Percentiles rank a stretch among this genome's conserved stretches.
Conservation (phyloP, 768 basidiomycete genomes). For the Floccularia luteovirens region DNA sequence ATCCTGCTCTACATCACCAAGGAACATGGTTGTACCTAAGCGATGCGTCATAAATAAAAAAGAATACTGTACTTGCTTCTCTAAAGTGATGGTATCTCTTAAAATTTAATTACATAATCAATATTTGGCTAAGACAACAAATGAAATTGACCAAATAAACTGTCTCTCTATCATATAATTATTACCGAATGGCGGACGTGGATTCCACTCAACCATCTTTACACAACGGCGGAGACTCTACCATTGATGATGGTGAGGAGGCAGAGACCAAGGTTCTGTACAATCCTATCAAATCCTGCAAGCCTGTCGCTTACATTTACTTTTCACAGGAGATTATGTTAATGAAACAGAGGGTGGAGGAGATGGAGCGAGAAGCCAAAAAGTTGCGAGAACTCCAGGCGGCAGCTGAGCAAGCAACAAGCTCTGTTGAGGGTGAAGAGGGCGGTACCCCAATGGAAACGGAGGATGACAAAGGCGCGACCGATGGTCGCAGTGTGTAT, state of each 20-base stretch:
- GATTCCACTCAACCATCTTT: constrained; percentile 34
- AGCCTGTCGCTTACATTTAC: constrained; percentile 7
- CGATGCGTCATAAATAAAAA: no score
- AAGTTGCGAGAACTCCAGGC: constrained; percentile 85
- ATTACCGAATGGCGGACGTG: constrained; percentile 39
- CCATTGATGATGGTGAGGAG: constrained; percentile 55
- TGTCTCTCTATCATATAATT: constrained; percentile 10
- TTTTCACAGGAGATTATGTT: constrained; percentile 69
- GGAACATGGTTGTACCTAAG: no score
- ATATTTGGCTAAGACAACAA: constrained; percentile 7
- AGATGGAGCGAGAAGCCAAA: constrained; percentile 89
- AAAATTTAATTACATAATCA: no score
- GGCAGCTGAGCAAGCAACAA: constrained; percentile 54
- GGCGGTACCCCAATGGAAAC: constrained; percentile 54
- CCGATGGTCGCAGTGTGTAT: constrained; percentile 86
- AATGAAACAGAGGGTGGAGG: constrained; percentile 89
- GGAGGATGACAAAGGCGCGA: constrained; percentile 77
- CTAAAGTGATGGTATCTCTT: no score
- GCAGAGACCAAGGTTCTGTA: constrained; percentile 49
- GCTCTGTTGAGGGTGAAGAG: constrained; percentile 36
- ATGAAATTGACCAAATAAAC: constrained; percentile 10
- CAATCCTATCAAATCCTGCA: not conserved
- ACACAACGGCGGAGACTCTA: constrained; percentile 23
- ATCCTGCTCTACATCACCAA: no score
- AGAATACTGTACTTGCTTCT: no score